Conservation (phyloP, 306 rosid genomes). For the Rosa rugosa region DNA sequence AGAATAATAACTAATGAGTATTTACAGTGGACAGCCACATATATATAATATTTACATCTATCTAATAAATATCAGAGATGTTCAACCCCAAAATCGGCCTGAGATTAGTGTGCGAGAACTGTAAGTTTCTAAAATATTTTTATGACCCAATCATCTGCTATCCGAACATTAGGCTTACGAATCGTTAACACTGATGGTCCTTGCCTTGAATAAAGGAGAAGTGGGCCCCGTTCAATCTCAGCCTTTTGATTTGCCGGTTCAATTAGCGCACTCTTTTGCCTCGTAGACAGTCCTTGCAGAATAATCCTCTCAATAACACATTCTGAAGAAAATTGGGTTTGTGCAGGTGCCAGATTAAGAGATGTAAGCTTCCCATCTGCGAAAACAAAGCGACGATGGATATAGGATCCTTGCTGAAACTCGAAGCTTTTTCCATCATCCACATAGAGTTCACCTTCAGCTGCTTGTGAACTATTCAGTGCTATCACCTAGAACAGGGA, state of each 20-base stretch:
- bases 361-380: constrained; percentile 71
- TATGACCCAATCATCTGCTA: constrained; percentile 75
- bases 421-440: constrained; percentile 88
- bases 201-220: constrained; percentile 52
- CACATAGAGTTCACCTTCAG: constrained; percentile 87
- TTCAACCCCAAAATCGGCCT: not conserved
- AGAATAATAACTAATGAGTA: too few relatives aligned
- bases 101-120: not conserved
- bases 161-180: constrained; percentile 70
- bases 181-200: constrained; percentile 47
- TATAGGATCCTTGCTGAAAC: constrained; percentile 70
- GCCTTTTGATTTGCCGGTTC: constrained; percentile 61
- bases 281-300: constrained; percentile 59
- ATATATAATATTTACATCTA: too few relatives aligned
- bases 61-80: not conserved
- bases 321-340: constrained; percentile 38
- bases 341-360: constrained; percentile 38
- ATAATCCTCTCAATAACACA: constrained; percentile 77
- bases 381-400: constrained; percentile 82
- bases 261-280: constrained; percentile 58
- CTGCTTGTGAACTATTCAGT: constrained; percentile 82
- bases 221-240: constrained; percentile 64
- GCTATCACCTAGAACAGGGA: constrained; percentile 66
- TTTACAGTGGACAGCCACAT: too few relatives aligned
- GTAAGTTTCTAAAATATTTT: constrained; percentile 40